Evolutionary conservation across 805 yeast species (phyloP).

Genomic region (Cyberlindnera euphorbiiphila): DNA sequence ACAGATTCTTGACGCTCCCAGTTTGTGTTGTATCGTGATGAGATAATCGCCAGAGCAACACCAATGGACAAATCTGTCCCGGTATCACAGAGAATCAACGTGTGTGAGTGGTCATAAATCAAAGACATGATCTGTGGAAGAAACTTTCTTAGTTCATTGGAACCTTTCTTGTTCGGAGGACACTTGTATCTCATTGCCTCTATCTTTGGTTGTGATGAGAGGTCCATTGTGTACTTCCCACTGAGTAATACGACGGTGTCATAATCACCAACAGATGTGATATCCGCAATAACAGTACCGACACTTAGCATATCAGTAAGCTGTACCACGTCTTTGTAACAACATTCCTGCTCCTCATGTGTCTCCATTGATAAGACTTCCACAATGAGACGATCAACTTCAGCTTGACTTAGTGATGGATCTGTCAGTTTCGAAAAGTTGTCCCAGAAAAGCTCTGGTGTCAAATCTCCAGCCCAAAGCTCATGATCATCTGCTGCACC

Average conservation of each 20-base stretch:
- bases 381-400: constrained; percentile 21
- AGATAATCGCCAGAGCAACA: constrained; percentile 49
- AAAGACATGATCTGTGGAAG: constrained; percentile 41
- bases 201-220: not conserved
- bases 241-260: constrained; percentile 11
- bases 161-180: constrained; percentile 54
- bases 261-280: constrained; percentile 7
- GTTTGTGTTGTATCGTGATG: constrained; percentile 38
- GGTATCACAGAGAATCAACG: constrained; percentile 52
- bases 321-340: constrained; percentile 11
- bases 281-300: constrained; percentile 21
- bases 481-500: constrained; percentile 97
- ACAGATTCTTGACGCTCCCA: constrained; percentile 33
- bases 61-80: constrained; percentile 69
- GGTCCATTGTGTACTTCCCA: not conserved
- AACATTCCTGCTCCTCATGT: not conserved
- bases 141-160: constrained; percentile 50
- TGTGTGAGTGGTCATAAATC: constrained; percentile 13
- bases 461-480: constrained; percentile 63
- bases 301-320: constrained; percentile 21
- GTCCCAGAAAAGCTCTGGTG: constrained; percentile 56
- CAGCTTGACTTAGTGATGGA: constrained; percentile 28
- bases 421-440: constrained; percentile 31
- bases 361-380: not conserved
- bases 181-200: constrained; percentile 10